Percentiles rank a stretch among this genome's conserved stretches.
These are phyloP conservation scores for Eimeria praecox DNA, from an alignment of 169 alveolate genomes.

Conservation along the genomic window DNA sequence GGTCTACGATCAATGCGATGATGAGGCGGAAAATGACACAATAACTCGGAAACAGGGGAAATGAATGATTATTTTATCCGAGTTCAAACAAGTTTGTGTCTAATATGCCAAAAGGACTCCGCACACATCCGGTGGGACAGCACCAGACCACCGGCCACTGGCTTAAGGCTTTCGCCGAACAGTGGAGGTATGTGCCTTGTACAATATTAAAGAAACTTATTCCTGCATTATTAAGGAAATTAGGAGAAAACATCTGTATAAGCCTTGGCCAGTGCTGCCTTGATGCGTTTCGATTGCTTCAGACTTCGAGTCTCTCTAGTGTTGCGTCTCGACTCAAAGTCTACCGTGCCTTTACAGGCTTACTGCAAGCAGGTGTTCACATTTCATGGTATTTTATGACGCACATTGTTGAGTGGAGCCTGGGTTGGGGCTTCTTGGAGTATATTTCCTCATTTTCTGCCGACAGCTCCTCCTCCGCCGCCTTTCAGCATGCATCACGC, in stretches of 20 bases:
- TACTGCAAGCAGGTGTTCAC: neutral
- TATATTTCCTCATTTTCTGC: no score
- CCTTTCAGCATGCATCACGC: no score
- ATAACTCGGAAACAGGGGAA: neutral
- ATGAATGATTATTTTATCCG: neutral
- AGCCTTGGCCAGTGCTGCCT: no score
- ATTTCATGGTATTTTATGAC: neutral
- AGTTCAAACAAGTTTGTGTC: neutral
- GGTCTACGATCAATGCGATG: no score
- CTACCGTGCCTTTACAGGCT: neutral
- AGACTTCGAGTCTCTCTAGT: no score
- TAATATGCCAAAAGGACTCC: neutral
- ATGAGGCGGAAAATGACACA: neutral
- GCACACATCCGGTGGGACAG: neutral
- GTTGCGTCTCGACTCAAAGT: neutral
- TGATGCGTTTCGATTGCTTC: no score
- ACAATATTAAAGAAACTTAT: no score
- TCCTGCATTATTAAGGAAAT: no score
- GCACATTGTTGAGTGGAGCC: neutral
- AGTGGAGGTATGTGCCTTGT: neutral
- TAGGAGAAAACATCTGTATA: no score
- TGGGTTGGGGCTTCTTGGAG: no score
- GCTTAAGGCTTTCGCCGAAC: neutral
- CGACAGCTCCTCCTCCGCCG: no score
- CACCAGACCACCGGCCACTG: neutral